Percentiles rank a stretch among this genome's conserved stretches.
phyloP scores from a whole-genome alignment of 2,329 filamentous ascomycete genomes.

The Calycina marina region DNA sequence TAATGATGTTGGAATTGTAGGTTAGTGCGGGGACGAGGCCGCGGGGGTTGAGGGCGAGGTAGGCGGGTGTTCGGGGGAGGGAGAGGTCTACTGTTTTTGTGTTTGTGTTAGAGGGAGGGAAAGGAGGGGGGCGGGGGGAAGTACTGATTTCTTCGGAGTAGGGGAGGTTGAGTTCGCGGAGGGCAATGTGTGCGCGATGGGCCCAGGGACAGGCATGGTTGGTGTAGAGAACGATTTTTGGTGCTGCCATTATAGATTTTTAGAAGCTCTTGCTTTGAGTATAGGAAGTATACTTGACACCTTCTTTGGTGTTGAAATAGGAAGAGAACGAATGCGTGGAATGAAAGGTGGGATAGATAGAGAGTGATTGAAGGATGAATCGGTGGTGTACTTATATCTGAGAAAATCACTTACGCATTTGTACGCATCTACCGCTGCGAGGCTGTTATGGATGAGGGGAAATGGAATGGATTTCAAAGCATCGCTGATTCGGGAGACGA shows the following conservation, averaged over 20 bases:
- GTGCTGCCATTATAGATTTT: constrained; percentile 2
- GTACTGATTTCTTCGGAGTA: constrained; percentile 53
- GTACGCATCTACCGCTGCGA: too few relatives aligned
- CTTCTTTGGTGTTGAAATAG: background rate
- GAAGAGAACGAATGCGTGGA: constrained; percentile 2
- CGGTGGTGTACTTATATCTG: too few relatives aligned
- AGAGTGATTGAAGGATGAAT: too few relatives aligned
- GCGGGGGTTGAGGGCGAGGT: constrained; percentile 64
- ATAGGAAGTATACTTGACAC: background rate
- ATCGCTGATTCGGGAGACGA: background rate
- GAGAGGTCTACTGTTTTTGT: constrained; percentile 45
- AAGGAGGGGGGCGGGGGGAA: background rate
- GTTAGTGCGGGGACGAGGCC: constrained; percentile 61
- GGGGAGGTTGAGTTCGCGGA: constrained; percentile 49
- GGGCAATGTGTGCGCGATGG: constrained; percentile 59
- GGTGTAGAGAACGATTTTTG: constrained; percentile 10
- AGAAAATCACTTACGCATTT: too few relatives aligned
- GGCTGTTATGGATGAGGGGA: too few relatives aligned
- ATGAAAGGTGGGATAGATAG: too few relatives aligned
- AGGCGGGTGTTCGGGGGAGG: constrained; percentile 55
- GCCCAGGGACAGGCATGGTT: constrained; percentile 49
- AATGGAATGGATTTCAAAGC: constrained; percentile 5
- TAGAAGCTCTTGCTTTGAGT: constrained; percentile 4
- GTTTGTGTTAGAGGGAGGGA: background rate
- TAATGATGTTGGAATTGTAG: constrained; percentile 53